phyloP scores from a whole-genome alignment of 306 rosid species.

The Prosopis cineraria region DNA sequence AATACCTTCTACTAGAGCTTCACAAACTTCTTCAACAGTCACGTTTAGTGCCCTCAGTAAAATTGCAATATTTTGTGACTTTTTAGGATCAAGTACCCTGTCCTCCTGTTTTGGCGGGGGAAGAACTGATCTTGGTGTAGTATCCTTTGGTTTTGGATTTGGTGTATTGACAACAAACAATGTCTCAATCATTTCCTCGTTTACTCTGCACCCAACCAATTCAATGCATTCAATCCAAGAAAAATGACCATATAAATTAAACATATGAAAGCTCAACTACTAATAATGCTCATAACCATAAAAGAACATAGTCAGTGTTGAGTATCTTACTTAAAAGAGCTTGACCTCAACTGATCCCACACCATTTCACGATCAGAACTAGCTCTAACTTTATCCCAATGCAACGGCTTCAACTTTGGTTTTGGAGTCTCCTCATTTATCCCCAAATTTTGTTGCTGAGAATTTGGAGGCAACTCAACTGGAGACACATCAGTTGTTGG shows the following conservation, averaged over 20 bases:
- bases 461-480: constrained; percentile 50
- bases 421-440: constrained; percentile 53
- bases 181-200: constrained; percentile 92
- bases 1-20: constrained; percentile 81
- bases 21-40: constrained; percentile 88
- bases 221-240: constrained; percentile 35
- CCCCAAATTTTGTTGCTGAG: constrained; percentile 32
- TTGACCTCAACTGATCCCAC: constrained; percentile 93
- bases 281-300: no score
- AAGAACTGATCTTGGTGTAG: constrained; percentile 43
- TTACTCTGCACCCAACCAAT: constrained; percentile 66
- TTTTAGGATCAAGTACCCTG: constrained; percentile 88
- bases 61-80: constrained; percentile 94
- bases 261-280: no score
- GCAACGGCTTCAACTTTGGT: constrained; percentile 79
- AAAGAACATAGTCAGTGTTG: background rate
- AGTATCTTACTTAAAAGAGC: constrained; percentile 77
- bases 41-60: constrained; percentile 85
- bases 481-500: constrained; percentile 49
- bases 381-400: constrained; percentile 97
- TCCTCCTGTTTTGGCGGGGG: constrained; percentile 57
- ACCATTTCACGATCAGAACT: constrained; percentile 90
- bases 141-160: constrained; percentile 49
- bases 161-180: constrained; percentile 66
- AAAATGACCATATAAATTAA: constrained; percentile 11